A percentile compares a stretch with the other conserved stretches of the same genome.
Evolutionary conservation across 1,139 yeast genomes (phyloP).

Genomic region (Kurtzmaniella quercitrusa): DNA sequence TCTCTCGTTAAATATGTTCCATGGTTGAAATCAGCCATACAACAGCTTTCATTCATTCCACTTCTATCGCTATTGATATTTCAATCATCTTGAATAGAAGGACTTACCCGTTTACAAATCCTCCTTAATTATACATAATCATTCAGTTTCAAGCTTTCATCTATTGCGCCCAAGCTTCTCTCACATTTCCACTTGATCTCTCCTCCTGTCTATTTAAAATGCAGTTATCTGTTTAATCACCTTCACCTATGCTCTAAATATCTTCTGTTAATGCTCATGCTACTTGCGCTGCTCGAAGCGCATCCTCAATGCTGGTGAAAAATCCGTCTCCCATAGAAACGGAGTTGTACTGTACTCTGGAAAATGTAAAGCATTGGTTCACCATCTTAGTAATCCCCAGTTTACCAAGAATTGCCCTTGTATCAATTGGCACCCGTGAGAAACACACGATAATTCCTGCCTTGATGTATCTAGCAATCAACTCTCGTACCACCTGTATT

Average conservation of each 20-base stretch:
- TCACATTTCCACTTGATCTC: not conserved
- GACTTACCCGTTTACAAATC: too few relatives aligned
- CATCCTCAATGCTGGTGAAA: conserved; percentile 30
- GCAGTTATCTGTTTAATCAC: too few relatives aligned
- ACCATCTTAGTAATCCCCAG: conserved; percentile 23
- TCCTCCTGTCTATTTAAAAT: too few relatives aligned
- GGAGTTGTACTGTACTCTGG: conserved; percentile 8
- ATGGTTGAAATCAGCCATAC: too few relatives aligned
- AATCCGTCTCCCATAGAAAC: conserved; percentile 29
- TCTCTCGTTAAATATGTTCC: too few relatives aligned
- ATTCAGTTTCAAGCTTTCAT: not conserved
- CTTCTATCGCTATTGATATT: too few relatives aligned
- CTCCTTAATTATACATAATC: too few relatives aligned
- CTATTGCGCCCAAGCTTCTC: not conserved
- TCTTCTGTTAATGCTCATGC: not conserved
- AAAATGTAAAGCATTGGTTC: conserved; percentile 13
- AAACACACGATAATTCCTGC: conserved; percentile 21
- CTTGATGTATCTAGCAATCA: conserved; percentile 18
- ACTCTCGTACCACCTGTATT: conserved; percentile 27
- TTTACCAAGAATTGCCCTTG: conserved; percentile 17
- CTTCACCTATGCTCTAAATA: too few relatives aligned
- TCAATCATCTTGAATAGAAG: too few relatives aligned
- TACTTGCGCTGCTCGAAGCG: conserved; percentile 14
- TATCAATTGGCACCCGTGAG: conserved; percentile 22
- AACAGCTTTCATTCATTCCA: too few relatives aligned